These are phyloP conservation scores for Boletus bicolor DNA, from an alignment of 768 basidiomycete species.

Conservation along the genomic window DNA sequence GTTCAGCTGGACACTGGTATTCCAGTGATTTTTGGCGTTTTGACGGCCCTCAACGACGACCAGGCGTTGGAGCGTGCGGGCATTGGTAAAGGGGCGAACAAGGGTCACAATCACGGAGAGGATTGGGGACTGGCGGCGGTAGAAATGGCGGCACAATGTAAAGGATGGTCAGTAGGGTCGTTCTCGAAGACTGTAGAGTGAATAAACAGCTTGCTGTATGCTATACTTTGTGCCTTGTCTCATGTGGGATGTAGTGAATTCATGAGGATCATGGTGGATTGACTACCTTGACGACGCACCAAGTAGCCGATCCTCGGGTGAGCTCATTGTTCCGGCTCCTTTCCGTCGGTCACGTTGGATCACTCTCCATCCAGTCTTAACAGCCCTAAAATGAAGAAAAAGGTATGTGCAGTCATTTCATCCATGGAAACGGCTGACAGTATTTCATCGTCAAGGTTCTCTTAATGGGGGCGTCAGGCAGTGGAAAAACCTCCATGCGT, in stretches of 20 bases:
- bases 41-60: conserved; percentile 89
- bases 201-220: conserved; percentile 10
- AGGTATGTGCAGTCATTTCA: conserved; percentile 14
- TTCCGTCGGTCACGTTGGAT: not conserved
- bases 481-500: conserved; percentile 96
- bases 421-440: not conserved
- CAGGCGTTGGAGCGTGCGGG: conserved; percentile 97
- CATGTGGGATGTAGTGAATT: not conserved
- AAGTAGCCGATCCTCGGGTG: not conserved
- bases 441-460: conserved; percentile 60
- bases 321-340: not conserved
- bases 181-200: conserved; percentile 36
- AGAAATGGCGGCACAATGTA: conserved; percentile 76
- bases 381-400: conserved; percentile 30
- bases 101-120: conserved; percentile 96
- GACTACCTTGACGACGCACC: not conserved
- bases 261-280: no score
- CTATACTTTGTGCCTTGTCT: not conserved
- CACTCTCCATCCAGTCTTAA: no score
- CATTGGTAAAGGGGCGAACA: conserved; percentile 60
- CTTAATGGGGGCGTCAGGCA: conserved; percentile 95
- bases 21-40: conserved; percentile 94
- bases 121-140: conserved; percentile 98
- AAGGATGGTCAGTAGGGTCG: conserved; percentile 67
- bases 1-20: conserved; percentile 91